A percentile compares a stretch with the other conserved stretches of the same genome.
Conservation (phyloP, 1,284 basidiomycete species). For the Xerocomus tenax region DNA sequence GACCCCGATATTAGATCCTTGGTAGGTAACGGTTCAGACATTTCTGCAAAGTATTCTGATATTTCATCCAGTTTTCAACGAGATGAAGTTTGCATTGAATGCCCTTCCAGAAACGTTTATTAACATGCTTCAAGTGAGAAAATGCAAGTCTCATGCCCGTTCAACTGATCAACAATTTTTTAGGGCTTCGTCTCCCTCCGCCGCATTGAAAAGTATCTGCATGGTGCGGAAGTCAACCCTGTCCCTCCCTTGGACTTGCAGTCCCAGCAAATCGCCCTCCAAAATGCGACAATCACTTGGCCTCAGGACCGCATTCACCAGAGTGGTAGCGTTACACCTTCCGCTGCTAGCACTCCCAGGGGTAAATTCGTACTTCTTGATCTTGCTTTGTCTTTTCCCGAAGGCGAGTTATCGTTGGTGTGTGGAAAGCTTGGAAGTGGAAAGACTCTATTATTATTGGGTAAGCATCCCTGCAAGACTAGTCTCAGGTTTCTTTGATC, state of each 20-base stretch:
- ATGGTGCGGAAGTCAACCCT: conserved; percentile 57
- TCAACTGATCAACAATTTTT: conserved; percentile 8
- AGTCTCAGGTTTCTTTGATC: conserved; percentile 5
- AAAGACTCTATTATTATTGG: conserved; percentile 72
- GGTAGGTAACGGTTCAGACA: conserved; percentile 29
- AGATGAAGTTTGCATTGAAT: conserved; percentile 78
- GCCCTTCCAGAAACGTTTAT: conserved; percentile 87
- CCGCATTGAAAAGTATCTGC: conserved; percentile 85
- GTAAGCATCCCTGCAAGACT: conserved; percentile 31
- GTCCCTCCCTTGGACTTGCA: conserved; percentile 53
- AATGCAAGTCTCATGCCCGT: neutral
- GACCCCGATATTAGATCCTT: conserved; percentile 37
- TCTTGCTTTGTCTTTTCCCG: conserved; percentile 69
- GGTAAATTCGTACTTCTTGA: conserved; percentile 78
- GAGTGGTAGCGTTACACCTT: conserved; percentile 42
- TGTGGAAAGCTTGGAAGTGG: conserved; percentile 79
- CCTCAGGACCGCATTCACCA: conserved; percentile 58
- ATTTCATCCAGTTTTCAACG: conserved; percentile 60
- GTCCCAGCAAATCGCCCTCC: conserved; percentile 58
- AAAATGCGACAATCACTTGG: conserved; percentile 84
- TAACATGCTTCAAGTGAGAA: conserved; percentile 65
- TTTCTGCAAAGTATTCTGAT: conserved; percentile 5
- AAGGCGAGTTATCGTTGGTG: conserved; percentile 68
- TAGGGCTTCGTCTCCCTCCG: conserved; percentile 77
- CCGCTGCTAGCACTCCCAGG: conserved; percentile 62